phyloP scores from a whole-genome alignment of 345 rosid species.

The Aquilaria sinensis region DNA sequence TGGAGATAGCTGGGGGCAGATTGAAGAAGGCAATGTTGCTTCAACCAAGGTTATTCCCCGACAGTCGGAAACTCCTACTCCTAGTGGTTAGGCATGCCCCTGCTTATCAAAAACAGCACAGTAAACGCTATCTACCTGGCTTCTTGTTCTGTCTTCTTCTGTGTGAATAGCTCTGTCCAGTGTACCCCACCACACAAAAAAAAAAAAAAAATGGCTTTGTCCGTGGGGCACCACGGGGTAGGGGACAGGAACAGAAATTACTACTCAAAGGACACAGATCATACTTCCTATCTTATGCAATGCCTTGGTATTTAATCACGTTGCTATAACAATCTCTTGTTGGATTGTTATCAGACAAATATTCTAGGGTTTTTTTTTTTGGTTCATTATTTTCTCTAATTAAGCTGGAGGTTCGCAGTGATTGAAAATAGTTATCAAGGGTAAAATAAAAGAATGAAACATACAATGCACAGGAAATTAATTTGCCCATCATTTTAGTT shows the following conservation, averaged over 20 bases:
- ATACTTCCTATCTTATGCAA: too few species aligned
- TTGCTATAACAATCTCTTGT: too few species aligned
- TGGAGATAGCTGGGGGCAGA: constrained; percentile 4
- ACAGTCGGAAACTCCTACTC: too few species aligned
- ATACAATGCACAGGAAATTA: not conserved
- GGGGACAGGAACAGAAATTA: too few species aligned
- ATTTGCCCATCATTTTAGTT: not conserved
- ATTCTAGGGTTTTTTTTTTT: too few species aligned
- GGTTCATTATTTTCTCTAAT: too few species aligned
- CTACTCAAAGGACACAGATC: too few species aligned
- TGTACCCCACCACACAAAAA: not conserved
- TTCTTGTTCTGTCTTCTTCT: not conserved
- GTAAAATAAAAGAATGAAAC: not conserved
- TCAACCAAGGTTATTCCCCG: not conserved
- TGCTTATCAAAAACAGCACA: not conserved
- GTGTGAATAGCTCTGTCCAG: not conserved
- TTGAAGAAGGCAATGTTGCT: constrained; percentile 6
- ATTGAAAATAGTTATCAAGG: not conserved
- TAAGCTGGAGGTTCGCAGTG: too few species aligned
- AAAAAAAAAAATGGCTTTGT: not conserved
- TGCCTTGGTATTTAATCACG: too few species aligned
- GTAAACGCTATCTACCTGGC: not conserved
- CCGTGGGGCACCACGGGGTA: not conserved
- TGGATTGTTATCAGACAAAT: too few species aligned
- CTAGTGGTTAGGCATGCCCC: too few species aligned